These are phyloP conservation scores for Erythrobasidium hasegawianum DNA, from an alignment of 1,284 basidiomycete genomes.

Conservation along the genomic window DNA sequence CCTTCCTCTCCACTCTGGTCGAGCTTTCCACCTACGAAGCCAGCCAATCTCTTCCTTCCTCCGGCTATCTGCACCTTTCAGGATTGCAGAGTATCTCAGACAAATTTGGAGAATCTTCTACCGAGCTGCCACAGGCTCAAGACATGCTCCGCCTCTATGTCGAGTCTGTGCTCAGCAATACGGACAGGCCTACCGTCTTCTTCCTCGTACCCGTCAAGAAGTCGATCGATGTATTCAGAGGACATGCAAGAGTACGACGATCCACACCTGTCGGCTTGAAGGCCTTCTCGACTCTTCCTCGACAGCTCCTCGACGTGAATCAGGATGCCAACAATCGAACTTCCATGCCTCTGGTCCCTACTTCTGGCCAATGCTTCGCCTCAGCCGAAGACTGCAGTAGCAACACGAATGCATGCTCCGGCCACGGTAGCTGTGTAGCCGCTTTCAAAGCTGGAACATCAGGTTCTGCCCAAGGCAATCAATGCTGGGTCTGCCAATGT, in stretches of 20 bases:
- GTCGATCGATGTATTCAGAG: background rate
- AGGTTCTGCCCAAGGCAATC: constrained; percentile 58
- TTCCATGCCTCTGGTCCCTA: constrained; percentile 52
- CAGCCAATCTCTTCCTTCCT: background rate
- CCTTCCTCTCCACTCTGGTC: constrained; percentile 10
- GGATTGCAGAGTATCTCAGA: constrained; percentile 17
- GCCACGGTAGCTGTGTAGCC: constrained; percentile 61
- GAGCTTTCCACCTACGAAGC: constrained; percentile 5
- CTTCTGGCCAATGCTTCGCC: constrained; percentile 61
- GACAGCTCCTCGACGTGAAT: constrained; percentile 10
- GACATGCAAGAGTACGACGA: background rate
- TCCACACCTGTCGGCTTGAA: background rate
- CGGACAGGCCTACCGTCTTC: background rate
- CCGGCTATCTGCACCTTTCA: constrained; percentile 8
- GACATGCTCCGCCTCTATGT: constrained; percentile 27
- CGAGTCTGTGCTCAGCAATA: constrained; percentile 7
- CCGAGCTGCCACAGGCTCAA: constrained; percentile 19
- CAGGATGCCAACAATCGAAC: constrained; percentile 1
- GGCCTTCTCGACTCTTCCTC: background rate
- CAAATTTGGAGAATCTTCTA: constrained; percentile 17
- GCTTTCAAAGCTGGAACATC: constrained; percentile 48
- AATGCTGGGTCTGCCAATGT: constrained; percentile 71
- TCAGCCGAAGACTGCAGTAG: constrained; percentile 59
- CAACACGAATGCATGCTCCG: constrained; percentile 63
- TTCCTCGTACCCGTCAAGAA: constrained; percentile 5